Evolutionary conservation across 352 stramenopile genomes (phyloP), one percentile per base, ranked within the genome.

Genomic region (Aphanomyces astaci): DNA sequence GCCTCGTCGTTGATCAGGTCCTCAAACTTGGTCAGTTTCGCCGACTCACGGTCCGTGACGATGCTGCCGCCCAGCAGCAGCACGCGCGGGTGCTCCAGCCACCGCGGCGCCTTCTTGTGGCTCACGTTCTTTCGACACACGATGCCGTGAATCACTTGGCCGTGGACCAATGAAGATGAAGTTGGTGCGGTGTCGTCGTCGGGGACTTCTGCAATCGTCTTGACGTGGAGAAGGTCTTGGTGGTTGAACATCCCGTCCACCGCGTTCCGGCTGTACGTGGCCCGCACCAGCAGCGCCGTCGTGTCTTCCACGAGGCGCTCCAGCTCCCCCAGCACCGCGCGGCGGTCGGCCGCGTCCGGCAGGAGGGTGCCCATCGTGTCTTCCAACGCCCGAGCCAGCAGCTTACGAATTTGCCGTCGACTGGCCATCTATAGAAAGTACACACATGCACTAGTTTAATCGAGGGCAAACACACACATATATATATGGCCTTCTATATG

Each of bases 1-100:
- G 97, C 89, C 77, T 99, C 97, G 74, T 98, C 88, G 72, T 99
- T 96, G 28, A 98, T 73, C 5, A 99, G 71, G 10, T 93, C 98
- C 71, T 99, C 95, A 0, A 99, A 76, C 0, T 90, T 98, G 56
- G 88, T 96, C 52, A 98, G 90, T 30, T 86, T 81, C 9, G 88
- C 89, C 48, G 93, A 81, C 0, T 89, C 93, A 19, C 95, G 86
- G 28, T 97, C 95, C 72, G 98, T 99, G 73, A 98, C 97, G 65
- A 99, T 98, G 45, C 92, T 94, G 25, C 94, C 96, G 48, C 79
- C 89, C 45, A 99, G 80, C 11, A 98, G 81, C 73, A 99, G 82
- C n/a, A 99, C 98, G n/a, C 92, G 90, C 13, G 96, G 96, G 62
- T 98, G 97, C n/a, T 85, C 66, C 17, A 98, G 87, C 39, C 90